Conservation (phyloP, 2,329 filamentous ascomycete genomes). For the Colletotrichum sp. region DNA sequence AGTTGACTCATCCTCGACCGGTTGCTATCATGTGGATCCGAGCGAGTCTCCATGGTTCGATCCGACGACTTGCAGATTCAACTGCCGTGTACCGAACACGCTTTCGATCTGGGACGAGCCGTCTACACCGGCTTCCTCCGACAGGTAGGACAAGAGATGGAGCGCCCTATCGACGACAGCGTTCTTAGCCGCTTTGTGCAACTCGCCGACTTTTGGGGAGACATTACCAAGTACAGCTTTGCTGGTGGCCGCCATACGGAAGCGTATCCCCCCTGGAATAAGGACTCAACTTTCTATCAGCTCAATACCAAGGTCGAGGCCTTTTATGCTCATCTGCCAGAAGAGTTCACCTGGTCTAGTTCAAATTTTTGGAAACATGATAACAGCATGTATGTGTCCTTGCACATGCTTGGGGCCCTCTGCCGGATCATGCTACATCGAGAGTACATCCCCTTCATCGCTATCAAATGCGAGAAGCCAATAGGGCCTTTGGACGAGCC, state of each 20-base stretch:
- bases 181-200: conserved; percentile 59
- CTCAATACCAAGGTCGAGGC: conserved; percentile 55
- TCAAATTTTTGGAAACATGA: conserved; percentile 71
- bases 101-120: conserved; percentile 66
- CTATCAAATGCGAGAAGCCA: conserved; percentile 56
- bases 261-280: conserved; percentile 61
- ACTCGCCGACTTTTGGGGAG: conserved; percentile 64
- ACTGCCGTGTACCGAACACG: conserved; percentile 70
- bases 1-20: conserved; percentile 77
- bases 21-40: conserved; percentile 69
- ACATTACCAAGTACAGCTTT: conserved; percentile 62
- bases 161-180: conserved; percentile 44
- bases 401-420: conserved; percentile 70
- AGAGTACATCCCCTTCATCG: conserved; percentile 72
- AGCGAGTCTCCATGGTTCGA: conserved; percentile 63
- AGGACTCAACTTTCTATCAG: conserved; percentile 57
- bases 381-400: conserved; percentile 67
- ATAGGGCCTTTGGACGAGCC: conserved; percentile 65
- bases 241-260: conserved; percentile 57
- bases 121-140: conserved; percentile 57
- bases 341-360: conserved; percentile 52
- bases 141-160: conserved; percentile 14
- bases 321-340: conserved; percentile 47
- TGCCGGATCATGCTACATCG: conserved; percentile 73
- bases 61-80: conserved; percentile 67